phyloP scores from a whole-genome alignment of 495 filamentous ascomycete species.

The Penicillium pulvis region DNA sequence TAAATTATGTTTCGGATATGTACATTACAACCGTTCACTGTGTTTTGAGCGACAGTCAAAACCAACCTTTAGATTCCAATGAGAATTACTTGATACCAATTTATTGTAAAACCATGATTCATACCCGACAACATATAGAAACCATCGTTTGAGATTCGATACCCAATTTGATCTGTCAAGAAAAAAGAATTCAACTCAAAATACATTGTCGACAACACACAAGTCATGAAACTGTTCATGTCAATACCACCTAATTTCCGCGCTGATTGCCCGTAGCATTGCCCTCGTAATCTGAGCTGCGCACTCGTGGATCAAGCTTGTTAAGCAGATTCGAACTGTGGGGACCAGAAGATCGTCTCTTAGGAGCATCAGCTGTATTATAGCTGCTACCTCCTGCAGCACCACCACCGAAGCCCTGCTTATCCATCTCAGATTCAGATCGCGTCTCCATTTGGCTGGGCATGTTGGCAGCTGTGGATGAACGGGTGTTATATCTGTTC shows the following conservation, averaged over 20 bases:
- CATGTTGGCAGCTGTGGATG: slow-evolving; percentile 18
- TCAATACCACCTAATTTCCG: slow-evolving; percentile 5
- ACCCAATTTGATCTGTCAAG: neutral
- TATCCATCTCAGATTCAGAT: slow-evolving; percentile 41
- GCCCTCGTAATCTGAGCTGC: slow-evolving; percentile 17
- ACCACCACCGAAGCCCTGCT: slow-evolving; percentile 29
- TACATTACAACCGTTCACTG: too few species aligned
- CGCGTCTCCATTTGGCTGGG: slow-evolving; percentile 44
- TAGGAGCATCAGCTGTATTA: slow-evolving; percentile 23
- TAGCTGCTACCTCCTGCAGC: slow-evolving; percentile 38
- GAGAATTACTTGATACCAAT: too few species aligned
- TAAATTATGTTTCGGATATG: too few species aligned
- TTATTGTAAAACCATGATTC: too few species aligned
- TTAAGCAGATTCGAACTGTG: slow-evolving; percentile 51
- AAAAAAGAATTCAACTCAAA: neutral
- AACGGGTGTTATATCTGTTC: slow-evolving; percentile 16
- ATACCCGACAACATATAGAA: too few species aligned
- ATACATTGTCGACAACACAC: neutral
- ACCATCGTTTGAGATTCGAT: neutral
- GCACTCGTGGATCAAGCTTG: slow-evolving; percentile 45
- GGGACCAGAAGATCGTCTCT: slow-evolving; percentile 31
- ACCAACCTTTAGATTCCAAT: too few species aligned
- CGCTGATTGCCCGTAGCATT: slow-evolving; percentile 15
- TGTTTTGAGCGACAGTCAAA: too few species aligned
- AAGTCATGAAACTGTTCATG: neutral